Evolutionary conservation across 2,329 filamentous ascomycete genomes (phyloP).

Genomic region (Exophiala phaeomuriformis): DNA sequence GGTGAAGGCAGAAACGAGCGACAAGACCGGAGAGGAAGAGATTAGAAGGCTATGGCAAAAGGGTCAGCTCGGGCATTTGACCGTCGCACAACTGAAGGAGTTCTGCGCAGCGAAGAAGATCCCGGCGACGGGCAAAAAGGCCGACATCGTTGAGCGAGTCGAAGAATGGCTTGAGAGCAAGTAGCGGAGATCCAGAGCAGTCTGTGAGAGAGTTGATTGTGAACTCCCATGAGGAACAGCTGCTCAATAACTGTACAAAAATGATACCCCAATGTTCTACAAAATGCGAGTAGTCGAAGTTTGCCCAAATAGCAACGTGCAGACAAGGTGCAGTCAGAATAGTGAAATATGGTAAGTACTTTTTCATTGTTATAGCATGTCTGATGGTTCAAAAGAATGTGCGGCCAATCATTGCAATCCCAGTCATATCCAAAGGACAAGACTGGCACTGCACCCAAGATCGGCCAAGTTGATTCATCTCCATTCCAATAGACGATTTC

Average conservation of each 20-base stretch:
- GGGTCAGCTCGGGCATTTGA: conserved; percentile 42
- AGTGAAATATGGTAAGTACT: too few species aligned
- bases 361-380: background rate
- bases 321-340: too few species aligned
- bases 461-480: conserved; percentile 26
- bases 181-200: conserved; percentile 19
- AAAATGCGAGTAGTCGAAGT: too few species aligned
- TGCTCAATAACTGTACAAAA: background rate
- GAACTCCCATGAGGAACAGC: background rate
- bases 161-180: conserved; percentile 44
- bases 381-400: conserved; percentile 10
- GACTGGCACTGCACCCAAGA: conserved; percentile 30
- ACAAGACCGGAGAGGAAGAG: conserved; percentile 31
- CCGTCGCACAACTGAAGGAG: conserved; percentile 41
- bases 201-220: background rate
- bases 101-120: conserved; percentile 42
- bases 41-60: conserved; percentile 38
- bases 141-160: conserved; percentile 44
- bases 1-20: conserved; percentile 36
- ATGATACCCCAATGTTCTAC: background rate
- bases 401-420: conserved; percentile 30
- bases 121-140: conserved; percentile 42
- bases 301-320: too few species aligned
- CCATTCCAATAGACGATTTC: conserved; percentile 31
- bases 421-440: conserved; percentile 22